These are phyloP conservation scores for Torrubiellomyces zombiae DNA, from an alignment of 2,329 filamentous ascomycete species.

Conservation along the genomic window DNA sequence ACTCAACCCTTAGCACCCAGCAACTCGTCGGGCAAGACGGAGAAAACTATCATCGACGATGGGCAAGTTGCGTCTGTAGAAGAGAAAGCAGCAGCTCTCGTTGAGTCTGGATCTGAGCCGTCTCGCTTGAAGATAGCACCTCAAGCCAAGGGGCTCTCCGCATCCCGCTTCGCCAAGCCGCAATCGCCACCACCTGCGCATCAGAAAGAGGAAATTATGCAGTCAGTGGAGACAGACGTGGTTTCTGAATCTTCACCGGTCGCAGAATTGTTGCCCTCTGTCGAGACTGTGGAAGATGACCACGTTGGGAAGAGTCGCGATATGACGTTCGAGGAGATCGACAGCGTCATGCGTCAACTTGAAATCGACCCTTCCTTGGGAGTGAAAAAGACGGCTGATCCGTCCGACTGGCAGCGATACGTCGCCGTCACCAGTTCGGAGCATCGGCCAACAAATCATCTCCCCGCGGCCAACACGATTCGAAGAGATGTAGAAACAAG, in stretches of 20 bases:
- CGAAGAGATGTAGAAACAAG: no score
- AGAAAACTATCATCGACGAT: conserved; percentile 6
- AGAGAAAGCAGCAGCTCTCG: neutral
- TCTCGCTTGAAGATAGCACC: conserved; percentile 14
- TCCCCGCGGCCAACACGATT: conserved; percentile 41
- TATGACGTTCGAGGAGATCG: conserved; percentile 66
- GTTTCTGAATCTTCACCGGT: neutral
- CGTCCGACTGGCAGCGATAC: conserved; percentile 27
- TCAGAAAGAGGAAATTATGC: conserved; percentile 11
- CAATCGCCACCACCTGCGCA: conserved; percentile 15
- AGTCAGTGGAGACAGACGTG: conserved; percentile 13
- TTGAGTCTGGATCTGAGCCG: conserved; percentile 7
- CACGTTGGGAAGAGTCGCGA: conserved; percentile 13
- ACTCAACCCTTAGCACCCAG: no score
- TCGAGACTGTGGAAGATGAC: no score
- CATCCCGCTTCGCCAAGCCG: conserved; percentile 26
- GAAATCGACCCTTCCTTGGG: conserved; percentile 57
- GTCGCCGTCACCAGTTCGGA: no score
- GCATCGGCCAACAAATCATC: conserved; percentile 9
- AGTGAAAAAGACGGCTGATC: conserved; percentile 43
- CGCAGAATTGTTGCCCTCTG: no score
- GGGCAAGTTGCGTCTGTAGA: neutral
- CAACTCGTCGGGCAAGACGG: conserved; percentile 7
- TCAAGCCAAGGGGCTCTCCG: conserved; percentile 24
- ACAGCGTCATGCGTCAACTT: conserved; percentile 80